Percentiles rank a stretch among this genome's conserved stretches.
These are phyloP conservation scores for Hemisphaericaspora lyxosophila DNA, from an alignment of 1,139 yeast species.

Conservation along the genomic window DNA sequence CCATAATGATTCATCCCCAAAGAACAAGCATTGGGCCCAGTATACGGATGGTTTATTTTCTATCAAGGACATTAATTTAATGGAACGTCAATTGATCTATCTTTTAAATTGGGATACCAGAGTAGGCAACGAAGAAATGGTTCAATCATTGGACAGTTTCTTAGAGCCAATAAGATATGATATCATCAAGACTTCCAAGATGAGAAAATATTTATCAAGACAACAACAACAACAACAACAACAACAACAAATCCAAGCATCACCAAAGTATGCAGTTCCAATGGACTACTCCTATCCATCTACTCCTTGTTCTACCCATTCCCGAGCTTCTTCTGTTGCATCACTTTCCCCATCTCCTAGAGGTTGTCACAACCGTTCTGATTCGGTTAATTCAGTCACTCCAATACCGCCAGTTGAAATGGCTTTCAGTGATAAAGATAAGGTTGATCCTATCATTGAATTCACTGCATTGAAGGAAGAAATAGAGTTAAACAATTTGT, in stretches of 20 bases:
- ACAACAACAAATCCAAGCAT: conserved; percentile 6
- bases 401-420: conserved; percentile 5
- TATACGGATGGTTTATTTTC: conserved; percentile 73
- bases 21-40: conserved; percentile 74
- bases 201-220: conserved; percentile 34
- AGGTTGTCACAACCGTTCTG: conserved; percentile 9
- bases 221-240: conserved; percentile 20
- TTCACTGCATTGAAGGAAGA: conserved; percentile 44
- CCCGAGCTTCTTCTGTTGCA: conserved; percentile 11
- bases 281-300: conserved; percentile 6
- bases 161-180: conserved; percentile 65
- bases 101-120: conserved; percentile 70
- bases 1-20: conserved; percentile 76
- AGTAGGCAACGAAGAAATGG: conserved; percentile 55
- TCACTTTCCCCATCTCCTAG: conserved; percentile 8
- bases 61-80: conserved; percentile 67
- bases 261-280: conserved; percentile 1
- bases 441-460: conserved; percentile 43
- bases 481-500: conserved; percentile 36
- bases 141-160: conserved; percentile 47
- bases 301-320: conserved; percentile 10
- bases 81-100: conserved; percentile 75
- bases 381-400: conserved; percentile 5
- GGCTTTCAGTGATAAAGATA: conserved; percentile 5
- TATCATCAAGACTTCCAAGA: conserved; percentile 42